phyloP scores from a whole-genome alignment of 1,284 basidiomycete species.

The Ustilago esculenta region DNA sequence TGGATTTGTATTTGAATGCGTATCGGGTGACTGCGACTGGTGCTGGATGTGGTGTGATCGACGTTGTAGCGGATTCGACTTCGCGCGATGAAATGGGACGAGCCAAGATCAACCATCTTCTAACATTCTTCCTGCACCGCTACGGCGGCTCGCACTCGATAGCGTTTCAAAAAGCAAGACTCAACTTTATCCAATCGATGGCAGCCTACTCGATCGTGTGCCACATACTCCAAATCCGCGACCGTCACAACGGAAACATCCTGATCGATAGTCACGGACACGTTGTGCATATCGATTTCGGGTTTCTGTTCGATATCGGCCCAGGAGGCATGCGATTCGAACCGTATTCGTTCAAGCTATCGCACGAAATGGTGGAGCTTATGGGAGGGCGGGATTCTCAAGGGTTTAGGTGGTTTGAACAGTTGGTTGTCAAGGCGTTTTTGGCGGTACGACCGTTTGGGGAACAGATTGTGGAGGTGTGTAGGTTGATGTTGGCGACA shows the following conservation, averaged over 20 bases:
- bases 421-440: conserved; percentile 94
- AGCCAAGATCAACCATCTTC: conserved; percentile 94
- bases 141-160: conserved; percentile 90
- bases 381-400: conserved; percentile 95
- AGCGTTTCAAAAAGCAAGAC: conserved; percentile 88
- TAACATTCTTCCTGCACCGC: conserved; percentile 92
- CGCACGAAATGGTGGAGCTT: conserved; percentile 94
- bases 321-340: conserved; percentile 66
- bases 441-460: conserved; percentile 90
- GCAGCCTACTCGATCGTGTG: conserved; percentile 99
- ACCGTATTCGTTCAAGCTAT: conserved; percentile 88
- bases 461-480: conserved; percentile 86
- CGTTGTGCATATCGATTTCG: conserved; percentile 96
- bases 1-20: conserved; percentile 91
- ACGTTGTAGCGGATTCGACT: conserved; percentile 97
- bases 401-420: conserved; percentile 92
- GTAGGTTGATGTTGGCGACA: conserved; percentile 92
- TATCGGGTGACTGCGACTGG: conserved; percentile 97
- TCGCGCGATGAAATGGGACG: conserved; percentile 99
- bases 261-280: conserved; percentile 98
- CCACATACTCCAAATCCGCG: conserved; percentile 96
- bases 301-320: conserved; percentile 96
- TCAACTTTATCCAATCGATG: conserved; percentile 99
- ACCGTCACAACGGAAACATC: conserved; percentile 97
- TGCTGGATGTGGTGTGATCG: conserved; percentile 98